Evolutionary conservation across 768 basidiomycete species (phyloP), one percentile per base, ranked within the genome.

Genomic region (Suillus hirtellus): DNA sequence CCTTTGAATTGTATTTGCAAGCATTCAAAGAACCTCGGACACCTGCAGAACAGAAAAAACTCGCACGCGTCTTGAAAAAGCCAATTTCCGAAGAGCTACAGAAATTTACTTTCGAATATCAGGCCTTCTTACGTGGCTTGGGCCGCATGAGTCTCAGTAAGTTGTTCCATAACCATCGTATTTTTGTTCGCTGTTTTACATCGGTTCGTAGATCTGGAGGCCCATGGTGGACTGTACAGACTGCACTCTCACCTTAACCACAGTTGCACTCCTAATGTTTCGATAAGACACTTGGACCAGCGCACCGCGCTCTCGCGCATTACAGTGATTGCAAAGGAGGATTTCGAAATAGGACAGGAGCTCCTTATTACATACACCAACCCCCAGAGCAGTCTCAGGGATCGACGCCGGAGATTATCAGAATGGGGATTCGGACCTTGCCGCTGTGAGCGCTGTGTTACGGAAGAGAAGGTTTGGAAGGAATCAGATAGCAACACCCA

Each of bases 211-310:
- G 89, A 95, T 70, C 79, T 95, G 59, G 94, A 95, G 76, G 85
- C 89, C 2, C 92, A 95, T 61, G 93, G 93, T 2, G 94, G 93
- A 2, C 78, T 96, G 11, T 96, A 95, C 76, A 84, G 82, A 24
- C 82, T 95, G 5, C 93, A 96, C 72, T 89, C 93, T 2, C 92
- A 95, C 67, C 74, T 96, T 37, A 97, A 96, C 74, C 95, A 97
- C 73, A 83, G 83, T 8, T 97, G 95, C 74, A 73, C 78, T 19
- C 93, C 95, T 0, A 96, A 93, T 73, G 68, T 88, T 55, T 90
- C 92, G 19, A 87, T 91, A 17, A 86, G 89, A 2, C 93, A 93
- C 71, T 76, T 92, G 62, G 88, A 92, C 72, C 83, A 81, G 66
- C 85, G 84, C 58, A 85, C 80, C 2, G 82, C 89, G 1, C 87